phyloP scores from a whole-genome alignment of 495 filamentous ascomycete genomes.

The Talaromyces adpressus region DNA sequence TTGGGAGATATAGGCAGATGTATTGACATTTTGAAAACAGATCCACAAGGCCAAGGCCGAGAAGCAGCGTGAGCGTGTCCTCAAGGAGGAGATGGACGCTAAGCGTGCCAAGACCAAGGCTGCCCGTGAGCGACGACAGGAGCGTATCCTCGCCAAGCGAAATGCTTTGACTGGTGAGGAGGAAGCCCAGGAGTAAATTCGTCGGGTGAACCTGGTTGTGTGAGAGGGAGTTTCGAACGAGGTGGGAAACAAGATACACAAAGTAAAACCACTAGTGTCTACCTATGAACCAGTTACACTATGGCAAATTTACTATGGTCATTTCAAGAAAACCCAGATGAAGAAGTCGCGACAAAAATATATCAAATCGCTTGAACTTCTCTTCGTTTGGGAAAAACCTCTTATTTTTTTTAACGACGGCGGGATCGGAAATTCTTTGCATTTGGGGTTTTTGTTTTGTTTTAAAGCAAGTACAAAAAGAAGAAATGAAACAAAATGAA shows the following conservation, averaged over 20 bases:
- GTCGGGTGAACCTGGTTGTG: neutral
- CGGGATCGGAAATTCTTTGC: slow-evolving; percentile 5
- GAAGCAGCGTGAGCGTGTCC: slow-evolving; percentile 83
- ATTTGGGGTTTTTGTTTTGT: slow-evolving; percentile 5
- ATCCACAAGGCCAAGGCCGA: slow-evolving; percentile 99
- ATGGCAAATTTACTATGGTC: neutral
- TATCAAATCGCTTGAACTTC: neutral
- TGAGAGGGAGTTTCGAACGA: neutral
- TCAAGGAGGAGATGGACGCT: slow-evolving; percentile 99
- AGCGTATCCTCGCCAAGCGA: slow-evolving; percentile 85
- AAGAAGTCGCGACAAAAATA: slow-evolving; percentile 1
- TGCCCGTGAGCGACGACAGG: slow-evolving; percentile 90
- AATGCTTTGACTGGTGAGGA: slow-evolving; percentile 71
- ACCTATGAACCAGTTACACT: neutral
- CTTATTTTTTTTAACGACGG: slow-evolving; percentile 2
- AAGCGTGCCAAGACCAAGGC: slow-evolving; percentile 99
- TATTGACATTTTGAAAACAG: slow-evolving; percentile 41
- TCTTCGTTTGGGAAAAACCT: neutral
- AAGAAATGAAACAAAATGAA: slow-evolving; percentile 4
- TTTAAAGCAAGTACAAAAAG: neutral
- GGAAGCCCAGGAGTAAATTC: slow-evolving; percentile 32
- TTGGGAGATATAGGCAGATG: slow-evolving; percentile 17
- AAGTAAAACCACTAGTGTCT: neutral
- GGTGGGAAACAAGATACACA: neutral
- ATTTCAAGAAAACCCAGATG: slow-evolving; percentile 1